Evolutionary conservation across 2,329 filamentous ascomycete species (phyloP).

Genomic region (Fusarium virguliforme): DNA sequence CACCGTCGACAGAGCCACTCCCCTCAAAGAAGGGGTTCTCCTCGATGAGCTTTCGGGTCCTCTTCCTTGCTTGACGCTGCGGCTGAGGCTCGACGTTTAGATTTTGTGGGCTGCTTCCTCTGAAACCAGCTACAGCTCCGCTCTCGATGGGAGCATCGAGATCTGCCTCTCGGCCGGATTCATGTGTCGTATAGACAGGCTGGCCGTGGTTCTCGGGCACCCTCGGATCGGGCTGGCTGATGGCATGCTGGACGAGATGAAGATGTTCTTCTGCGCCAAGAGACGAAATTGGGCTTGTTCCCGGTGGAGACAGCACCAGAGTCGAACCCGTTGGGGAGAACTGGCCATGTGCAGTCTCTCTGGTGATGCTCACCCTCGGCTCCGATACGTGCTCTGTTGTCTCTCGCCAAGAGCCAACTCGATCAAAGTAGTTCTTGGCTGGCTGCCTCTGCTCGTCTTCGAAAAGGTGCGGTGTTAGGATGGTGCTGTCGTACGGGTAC

Average conservation of each 20-base stretch:
- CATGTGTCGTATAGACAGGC: neutral
- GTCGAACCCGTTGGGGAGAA: constrained; percentile 34
- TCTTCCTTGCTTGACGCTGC: constrained; percentile 8
- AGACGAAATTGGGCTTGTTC: neutral
- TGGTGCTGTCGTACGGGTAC: constrained; percentile 42
- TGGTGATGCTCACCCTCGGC: constrained; percentile 39
- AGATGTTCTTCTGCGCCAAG: constrained; percentile 21
- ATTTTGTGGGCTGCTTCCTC: constrained; percentile 8
- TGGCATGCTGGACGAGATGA: constrained; percentile 12
- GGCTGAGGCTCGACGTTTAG: neutral
- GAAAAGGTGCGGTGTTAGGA: constrained; percentile 34
- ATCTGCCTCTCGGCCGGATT: neutral
- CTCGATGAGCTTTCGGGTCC: constrained; percentile 21
- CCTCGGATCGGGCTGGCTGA: constrained; percentile 14
- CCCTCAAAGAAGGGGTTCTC: constrained; percentile 42
- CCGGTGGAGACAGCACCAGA: constrained; percentile 3
- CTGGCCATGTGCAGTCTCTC: constrained; percentile 28
- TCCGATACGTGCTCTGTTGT: constrained; percentile 27
- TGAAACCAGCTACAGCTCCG: neutral
- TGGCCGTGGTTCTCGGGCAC: constrained; percentile 10
- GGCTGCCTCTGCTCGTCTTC: constrained; percentile 21
- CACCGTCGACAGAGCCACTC: constrained; percentile 24
- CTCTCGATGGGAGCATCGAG: constrained; percentile 4
- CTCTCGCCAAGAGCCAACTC: constrained; percentile 39
- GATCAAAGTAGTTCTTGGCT: constrained; percentile 28